phyloP scores from a whole-genome alignment of 139 green algal species.

The Chlamydomonas urium region DNA sequence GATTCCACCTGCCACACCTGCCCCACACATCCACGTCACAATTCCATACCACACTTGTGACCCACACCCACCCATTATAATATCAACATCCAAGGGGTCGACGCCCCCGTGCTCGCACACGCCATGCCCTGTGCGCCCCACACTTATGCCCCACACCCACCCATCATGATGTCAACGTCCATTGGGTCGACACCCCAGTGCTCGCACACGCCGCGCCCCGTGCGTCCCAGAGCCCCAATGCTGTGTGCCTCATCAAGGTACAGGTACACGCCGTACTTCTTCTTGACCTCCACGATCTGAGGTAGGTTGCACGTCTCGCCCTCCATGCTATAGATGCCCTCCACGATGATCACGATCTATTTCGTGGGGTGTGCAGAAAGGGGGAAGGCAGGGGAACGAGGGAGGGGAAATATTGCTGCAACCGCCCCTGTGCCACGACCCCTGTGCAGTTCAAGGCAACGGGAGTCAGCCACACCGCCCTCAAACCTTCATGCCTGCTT shows the following conservation, averaged over 20 bases:
- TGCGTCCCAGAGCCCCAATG: conserved; percentile 87
- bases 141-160: conserved; percentile 21
- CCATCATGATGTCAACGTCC: conserved; percentile 98
- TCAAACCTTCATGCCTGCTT: background rate
- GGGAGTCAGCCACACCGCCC: background rate
- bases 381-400: background rate
- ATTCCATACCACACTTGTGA: too few relatives aligned
- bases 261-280: conserved; percentile 93
- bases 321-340: conserved; percentile 99
- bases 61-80: conserved; percentile 97
- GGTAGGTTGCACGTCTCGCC: conserved; percentile 82
- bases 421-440: background rate
- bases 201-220: conserved; percentile 66
- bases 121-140: background rate
- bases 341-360: conserved; percentile 90
- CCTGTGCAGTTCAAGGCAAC: background rate
- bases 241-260: conserved; percentile 99
- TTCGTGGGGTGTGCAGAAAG: background rate
- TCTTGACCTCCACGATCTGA: conserved; percentile 87
- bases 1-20: too few relatives aligned
- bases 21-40: too few relatives aligned
- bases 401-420: background rate
- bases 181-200: conserved; percentile 79
- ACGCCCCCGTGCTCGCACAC: conserved; percentile 87
- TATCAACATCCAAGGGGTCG: conserved; percentile 79